phyloP scores from a whole-genome alignment of 2,329 filamentous ascomycete genomes.

The Ophiostoma himal-ulmi region DNA sequence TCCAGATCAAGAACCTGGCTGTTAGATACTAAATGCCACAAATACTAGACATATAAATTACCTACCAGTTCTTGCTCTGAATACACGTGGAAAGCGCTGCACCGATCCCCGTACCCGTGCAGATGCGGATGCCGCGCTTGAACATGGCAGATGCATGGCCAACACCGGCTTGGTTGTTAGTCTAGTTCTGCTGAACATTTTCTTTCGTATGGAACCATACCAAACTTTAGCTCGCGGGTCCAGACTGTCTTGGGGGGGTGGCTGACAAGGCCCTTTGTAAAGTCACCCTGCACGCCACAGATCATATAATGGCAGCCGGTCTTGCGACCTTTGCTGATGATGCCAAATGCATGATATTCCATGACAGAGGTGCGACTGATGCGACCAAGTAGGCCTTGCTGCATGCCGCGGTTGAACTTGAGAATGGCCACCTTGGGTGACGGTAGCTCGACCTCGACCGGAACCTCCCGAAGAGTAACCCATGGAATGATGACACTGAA shows the following conservation, averaged over 20 bases:
- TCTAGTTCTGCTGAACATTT: neutral
- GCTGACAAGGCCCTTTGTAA: conserved; percentile 37
- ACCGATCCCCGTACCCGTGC: conserved; percentile 39
- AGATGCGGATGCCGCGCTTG: conserved; percentile 39
- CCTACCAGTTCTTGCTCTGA: conserved; percentile 1
- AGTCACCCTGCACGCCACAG: conserved; percentile 40
- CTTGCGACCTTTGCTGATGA: conserved; percentile 30
- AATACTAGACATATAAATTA: neutral
- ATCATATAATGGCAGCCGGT: conserved; percentile 37
- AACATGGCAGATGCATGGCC: conserved; percentile 41
- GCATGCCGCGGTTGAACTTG: conserved; percentile 38
- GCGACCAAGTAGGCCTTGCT: conserved; percentile 38
- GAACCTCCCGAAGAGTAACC: neutral
- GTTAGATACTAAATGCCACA: neutral
- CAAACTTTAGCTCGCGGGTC: conserved; percentile 27
- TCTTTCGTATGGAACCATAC: neutral
- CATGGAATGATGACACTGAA: neutral
- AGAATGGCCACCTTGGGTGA: conserved; percentile 37
- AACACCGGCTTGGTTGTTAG: conserved; percentile 39
- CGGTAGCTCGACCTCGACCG: neutral
- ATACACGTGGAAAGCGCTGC: conserved; percentile 39
- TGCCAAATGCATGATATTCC: conserved; percentile 41
- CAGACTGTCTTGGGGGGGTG: conserved; percentile 38
- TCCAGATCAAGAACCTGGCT: neutral
- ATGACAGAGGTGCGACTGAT: conserved; percentile 40